Evolutionary conservation across 2,329 filamentous ascomycete genomes (phyloP), one percentile per base, ranked within the genome.

Genomic region (Gremmenia infestans): DNA sequence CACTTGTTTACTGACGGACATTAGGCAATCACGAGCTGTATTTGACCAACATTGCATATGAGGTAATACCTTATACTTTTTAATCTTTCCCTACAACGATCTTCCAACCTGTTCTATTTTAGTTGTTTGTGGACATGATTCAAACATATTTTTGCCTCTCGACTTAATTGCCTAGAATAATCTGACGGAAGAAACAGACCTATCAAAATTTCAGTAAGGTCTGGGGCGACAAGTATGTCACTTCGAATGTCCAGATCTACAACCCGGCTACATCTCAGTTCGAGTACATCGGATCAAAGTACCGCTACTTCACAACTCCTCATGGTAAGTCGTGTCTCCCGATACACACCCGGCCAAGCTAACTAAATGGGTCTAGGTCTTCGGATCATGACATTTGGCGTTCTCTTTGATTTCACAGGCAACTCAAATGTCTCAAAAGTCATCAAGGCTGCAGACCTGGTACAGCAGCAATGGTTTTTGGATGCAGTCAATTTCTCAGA

Each of bases 391-490:
- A 56, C 59, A 42, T 65, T 97, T 70, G 93, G 93, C 2, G 96
- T 97, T 70, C 75, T 97, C 4, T 97, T 95, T 72, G 86, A 97
- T 73, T 97, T 97, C 66, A 89, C 82, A 0, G 86, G 86, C 15
- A 96, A 96, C 68, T 87, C 88, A 55, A 94, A 96, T 70, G 97
- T 97, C 68, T 95, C 89, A 0, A 78, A 89, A 3, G 88, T 97
- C 1, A 85, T 88, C 64, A 82, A 80, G 0, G 92, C 95, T 3
- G 82, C 87, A 61, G 81, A 94, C 11, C 87, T 90, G 0, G 78
- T 97, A 64, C 84, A 88, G 69, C 84, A 96, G 69, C 73, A 82
- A 7, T 97, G 93, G 93, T 97, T 97, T 67, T 84, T 89, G 61
- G 78, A 88, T 54, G 63, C 64, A 9, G 89, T 89, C 6, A 87